phyloP scores from a whole-genome alignment of 2,329 filamentous ascomycete species.

The Arachnopeziza araneosa region DNA sequence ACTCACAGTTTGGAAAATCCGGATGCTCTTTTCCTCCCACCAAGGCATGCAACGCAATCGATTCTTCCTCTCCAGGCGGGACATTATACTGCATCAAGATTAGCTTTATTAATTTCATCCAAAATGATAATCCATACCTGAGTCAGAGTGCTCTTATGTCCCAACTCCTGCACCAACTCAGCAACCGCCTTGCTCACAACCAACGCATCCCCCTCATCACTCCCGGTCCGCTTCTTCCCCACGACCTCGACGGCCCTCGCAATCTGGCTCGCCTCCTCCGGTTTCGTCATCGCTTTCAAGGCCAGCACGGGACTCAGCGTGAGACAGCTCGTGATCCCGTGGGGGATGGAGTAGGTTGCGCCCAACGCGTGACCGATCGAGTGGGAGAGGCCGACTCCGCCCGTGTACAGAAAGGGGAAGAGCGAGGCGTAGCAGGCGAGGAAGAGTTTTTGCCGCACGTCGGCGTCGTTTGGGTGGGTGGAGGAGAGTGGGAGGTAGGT shows the following conservation, averaged over 20 bases:
- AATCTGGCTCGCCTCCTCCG: slow-evolving; percentile 39
- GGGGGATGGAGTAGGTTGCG: slow-evolving; percentile 48
- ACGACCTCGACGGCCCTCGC: slow-evolving; percentile 40
- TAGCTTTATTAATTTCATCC: slow-evolving; percentile 31
- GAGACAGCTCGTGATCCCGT: slow-evolving; percentile 49
- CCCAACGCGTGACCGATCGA: slow-evolving; percentile 47
- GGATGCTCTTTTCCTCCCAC: slow-evolving; percentile 16
- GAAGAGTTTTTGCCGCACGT: slow-evolving; percentile 45
- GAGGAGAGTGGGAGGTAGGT: slow-evolving; percentile 42
- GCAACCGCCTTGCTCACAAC: slow-evolving; percentile 40
- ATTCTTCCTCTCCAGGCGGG: slow-evolving; percentile 16
- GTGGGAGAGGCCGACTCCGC: slow-evolving; percentile 44
- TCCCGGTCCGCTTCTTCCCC: slow-evolving; percentile 33
- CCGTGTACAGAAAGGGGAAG: slow-evolving; percentile 44
- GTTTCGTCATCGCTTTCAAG: slow-evolving; percentile 41
- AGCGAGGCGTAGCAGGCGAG: slow-evolving; percentile 46
- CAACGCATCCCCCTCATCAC: slow-evolving; percentile 37
- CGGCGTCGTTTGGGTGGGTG: slow-evolving; percentile 38
- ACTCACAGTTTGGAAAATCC: slow-evolving; percentile 16
- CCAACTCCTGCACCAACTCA: slow-evolving; percentile 38
- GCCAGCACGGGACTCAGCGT: slow-evolving; percentile 49
- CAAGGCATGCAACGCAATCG: slow-evolving; percentile 17
- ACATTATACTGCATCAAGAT: slow-evolving; percentile 14
- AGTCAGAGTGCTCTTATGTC: slow-evolving; percentile 39
- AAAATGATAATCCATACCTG: slow-evolving; percentile 35